A percentile compares a stretch with the other conserved stretches of the same genome.
Evolutionary conservation across 306 rosid genomes (phyloP).

Genomic region (Prunus mira): DNA sequence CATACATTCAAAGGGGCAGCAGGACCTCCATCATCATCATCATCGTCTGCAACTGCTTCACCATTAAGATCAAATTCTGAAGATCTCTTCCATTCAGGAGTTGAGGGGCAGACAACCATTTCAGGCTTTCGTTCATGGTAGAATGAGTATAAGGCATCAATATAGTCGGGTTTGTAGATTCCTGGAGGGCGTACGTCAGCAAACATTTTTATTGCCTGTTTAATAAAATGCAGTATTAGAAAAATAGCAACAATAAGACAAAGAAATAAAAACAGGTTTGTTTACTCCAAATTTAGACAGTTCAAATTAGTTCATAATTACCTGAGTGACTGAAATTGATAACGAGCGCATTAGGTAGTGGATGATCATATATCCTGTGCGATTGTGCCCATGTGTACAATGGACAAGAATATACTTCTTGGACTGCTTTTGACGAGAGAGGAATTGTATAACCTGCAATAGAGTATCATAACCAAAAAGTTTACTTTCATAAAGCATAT

Average conservation of each 20-base stretch:
- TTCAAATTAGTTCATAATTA: conserved; percentile 28
- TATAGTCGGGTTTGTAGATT: conserved; percentile 91
- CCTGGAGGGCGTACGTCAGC: conserved; percentile 97
- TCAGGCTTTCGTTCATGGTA: conserved; percentile 94
- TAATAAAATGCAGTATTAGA: conserved; percentile 19
- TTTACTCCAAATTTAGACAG: conserved; percentile 10
- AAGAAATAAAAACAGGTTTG: background rate
- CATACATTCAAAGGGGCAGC: conserved; percentile 72
- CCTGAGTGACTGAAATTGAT: conserved; percentile 80
- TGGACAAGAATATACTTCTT: conserved; percentile 95
- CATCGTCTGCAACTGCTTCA: conserved; percentile 88
- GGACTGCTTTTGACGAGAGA: conserved; percentile 77
- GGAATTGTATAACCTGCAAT: conserved; percentile 76
- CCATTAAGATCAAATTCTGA: conserved; percentile 97
- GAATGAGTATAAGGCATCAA: conserved; percentile 79
- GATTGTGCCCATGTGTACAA: conserved; percentile 98
- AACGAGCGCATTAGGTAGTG: conserved; percentile 85
- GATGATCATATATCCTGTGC: conserved; percentile 94
- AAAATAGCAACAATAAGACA: conserved; percentile 2
- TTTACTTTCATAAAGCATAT: too few species aligned
- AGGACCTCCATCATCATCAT: conserved; percentile 77
- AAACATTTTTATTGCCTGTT: conserved; percentile 77
- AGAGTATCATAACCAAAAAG: background rate
- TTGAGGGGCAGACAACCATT: conserved; percentile 75
- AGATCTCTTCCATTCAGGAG: conserved; percentile 99